Evolutionary conservation across 305 asterid genomes (phyloP).

Genomic region (Fraxinus floribunda): DNA sequence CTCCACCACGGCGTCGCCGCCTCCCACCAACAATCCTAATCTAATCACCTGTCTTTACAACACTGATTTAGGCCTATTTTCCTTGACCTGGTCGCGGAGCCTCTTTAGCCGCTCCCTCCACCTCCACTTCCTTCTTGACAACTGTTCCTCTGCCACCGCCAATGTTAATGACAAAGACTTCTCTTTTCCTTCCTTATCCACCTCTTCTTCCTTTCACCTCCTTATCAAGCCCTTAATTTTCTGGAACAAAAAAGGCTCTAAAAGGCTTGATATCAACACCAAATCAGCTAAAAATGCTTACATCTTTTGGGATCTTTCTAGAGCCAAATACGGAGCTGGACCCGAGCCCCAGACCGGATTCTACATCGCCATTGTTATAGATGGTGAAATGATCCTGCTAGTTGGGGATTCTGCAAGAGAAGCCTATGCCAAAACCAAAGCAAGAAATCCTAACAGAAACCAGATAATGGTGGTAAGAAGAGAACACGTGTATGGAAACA

Average conservation of each 20-base stretch:
- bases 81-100: constrained; percentile 51
- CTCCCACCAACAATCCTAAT: constrained; percentile 33
- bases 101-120: constrained; percentile 48
- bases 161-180: neutral
- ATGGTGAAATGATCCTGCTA: constrained; percentile 38
- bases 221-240: constrained; percentile 41
- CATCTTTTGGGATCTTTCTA: constrained; percentile 49
- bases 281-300: constrained; percentile 14
- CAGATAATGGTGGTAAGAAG: constrained; percentile 35
- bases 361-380: constrained; percentile 41
- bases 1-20: constrained; percentile 11
- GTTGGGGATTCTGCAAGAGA: constrained; percentile 43
- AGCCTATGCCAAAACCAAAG: constrained; percentile 26
- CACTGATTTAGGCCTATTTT: constrained; percentile 45
- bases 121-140: constrained; percentile 40
- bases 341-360: constrained; percentile 59
- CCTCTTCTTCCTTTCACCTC: constrained; percentile 40
- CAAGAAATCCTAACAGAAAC: constrained; percentile 8
- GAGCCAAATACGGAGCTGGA: constrained; percentile 51
- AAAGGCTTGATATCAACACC: constrained; percentile 22
- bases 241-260: constrained; percentile 50
- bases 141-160: constrained; percentile 1
- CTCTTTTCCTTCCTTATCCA: constrained; percentile 8
- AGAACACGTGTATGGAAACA: constrained; percentile 51
- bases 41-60: constrained; percentile 51